Evolutionary conservation across 139 green algal genomes (phyloP).

Genomic region (Desmodesmus armatus): DNA sequence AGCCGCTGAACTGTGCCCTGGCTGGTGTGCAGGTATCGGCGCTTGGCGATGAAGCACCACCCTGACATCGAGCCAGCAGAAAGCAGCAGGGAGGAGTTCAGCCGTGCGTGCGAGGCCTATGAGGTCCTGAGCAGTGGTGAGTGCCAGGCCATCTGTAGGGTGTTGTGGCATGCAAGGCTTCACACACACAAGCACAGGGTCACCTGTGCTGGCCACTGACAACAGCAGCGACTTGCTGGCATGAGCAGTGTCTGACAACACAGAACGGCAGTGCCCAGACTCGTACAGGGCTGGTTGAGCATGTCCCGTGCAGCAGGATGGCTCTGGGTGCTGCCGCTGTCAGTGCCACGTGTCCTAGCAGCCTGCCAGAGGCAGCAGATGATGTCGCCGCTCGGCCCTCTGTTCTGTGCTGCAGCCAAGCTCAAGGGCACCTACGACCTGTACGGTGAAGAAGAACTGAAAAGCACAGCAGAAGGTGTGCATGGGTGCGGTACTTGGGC

Average conservation of each 20-base stretch:
- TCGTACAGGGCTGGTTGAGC: not conserved
- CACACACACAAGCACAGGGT: too few relatives aligned
- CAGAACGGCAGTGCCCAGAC: not conserved
- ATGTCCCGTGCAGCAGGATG: not conserved
- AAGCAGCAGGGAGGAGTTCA: constrained; percentile 61
- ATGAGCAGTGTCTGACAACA: too few relatives aligned
- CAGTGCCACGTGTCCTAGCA: too few relatives aligned
- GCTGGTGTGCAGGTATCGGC: constrained; percentile 67
- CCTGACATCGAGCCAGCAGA: constrained; percentile 67
- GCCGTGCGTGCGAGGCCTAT: constrained; percentile 76
- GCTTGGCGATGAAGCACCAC: constrained; percentile 79
- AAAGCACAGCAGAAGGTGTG: constrained; percentile 62
- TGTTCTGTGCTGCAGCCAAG: constrained; percentile 59
- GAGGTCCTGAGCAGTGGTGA: constrained; percentile 81
- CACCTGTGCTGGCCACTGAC: too few relatives aligned
- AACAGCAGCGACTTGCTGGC: too few relatives aligned
- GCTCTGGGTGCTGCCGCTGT: too few relatives aligned
- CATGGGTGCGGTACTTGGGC: too few relatives aligned
- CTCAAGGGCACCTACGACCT: constrained; percentile 82
- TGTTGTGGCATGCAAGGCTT: too few relatives aligned
- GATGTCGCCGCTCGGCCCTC: too few relatives aligned
- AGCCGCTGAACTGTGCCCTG: not conserved
- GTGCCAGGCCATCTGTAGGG: too few relatives aligned
- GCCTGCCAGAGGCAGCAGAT: too few relatives aligned
- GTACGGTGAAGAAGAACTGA: constrained; percentile 79